Conservation (phyloP, 2,329 filamentous ascomycete species). For the Verticillium nonalfalfae region DNA sequence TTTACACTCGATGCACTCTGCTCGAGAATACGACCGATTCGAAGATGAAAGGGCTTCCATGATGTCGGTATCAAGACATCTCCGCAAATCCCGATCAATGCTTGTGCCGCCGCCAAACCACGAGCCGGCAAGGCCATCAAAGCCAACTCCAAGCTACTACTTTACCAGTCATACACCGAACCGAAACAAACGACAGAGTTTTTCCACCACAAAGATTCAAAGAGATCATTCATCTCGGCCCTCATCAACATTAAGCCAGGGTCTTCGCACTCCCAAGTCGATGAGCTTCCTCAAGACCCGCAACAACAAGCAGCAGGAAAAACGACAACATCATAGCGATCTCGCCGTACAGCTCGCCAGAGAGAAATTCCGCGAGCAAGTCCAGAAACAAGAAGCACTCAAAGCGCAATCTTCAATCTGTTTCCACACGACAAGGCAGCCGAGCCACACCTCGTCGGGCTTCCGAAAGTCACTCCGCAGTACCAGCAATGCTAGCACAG, state of each 20-base stretch:
- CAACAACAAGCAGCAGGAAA: conserved; percentile 8
- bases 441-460: conserved; percentile 22
- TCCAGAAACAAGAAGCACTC: conserved; percentile 25
- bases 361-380: conserved; percentile 26
- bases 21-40: conserved; percentile 1
- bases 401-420: conserved; percentile 36
- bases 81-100: conserved; percentile 53
- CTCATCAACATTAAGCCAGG: not conserved
- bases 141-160: conserved; percentile 3
- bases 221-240: too few species aligned
- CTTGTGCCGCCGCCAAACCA: conserved; percentile 25
- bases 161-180: conserved; percentile 1
- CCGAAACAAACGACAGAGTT: not conserved
- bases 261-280: conserved; percentile 43
- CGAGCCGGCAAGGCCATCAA: not conserved
- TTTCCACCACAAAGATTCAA: too few species aligned
- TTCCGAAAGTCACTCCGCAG: conserved; percentile 45
- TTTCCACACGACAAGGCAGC: conserved; percentile 30
- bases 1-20: conserved; percentile 5
- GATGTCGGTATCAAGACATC: conserved; percentile 39
- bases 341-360: conserved; percentile 26
- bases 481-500: conserved; percentile 32
- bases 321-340: conserved; percentile 18
- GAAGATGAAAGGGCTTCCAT: conserved; percentile 40
- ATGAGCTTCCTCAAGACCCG: conserved; percentile 43